Evolutionary conservation across 345 rosid species (phyloP).

Genomic region (Eucalyptus regnans): DNA sequence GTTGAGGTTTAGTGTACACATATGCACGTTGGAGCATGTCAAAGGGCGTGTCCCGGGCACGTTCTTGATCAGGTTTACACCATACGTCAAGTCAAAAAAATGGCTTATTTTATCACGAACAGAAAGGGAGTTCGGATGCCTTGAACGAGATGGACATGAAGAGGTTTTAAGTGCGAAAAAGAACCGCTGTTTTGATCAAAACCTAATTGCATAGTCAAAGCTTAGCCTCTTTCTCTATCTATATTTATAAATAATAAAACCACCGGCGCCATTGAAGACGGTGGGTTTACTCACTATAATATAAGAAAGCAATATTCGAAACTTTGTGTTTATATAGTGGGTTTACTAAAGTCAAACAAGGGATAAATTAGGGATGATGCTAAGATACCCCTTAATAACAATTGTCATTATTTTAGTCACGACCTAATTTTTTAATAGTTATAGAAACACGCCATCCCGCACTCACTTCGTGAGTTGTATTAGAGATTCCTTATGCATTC

Average conservation of each 20-base stretch:
- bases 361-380: neutral
- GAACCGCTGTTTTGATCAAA: neutral
- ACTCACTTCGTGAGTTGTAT: neutral
- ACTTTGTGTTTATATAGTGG: neutral
- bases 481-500: neutral
- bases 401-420: neutral
- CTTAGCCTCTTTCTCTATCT: neutral
- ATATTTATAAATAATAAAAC: neutral
- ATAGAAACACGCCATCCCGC: neutral
- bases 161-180: neutral
- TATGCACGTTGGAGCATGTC: neutral
- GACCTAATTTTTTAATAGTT: neutral
- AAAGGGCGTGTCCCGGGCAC: neutral
- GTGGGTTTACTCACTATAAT: neutral
- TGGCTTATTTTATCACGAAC: neutral
- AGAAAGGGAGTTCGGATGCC: neutral
- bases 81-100: neutral
- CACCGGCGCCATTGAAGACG: neutral
- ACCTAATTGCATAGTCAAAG: neutral
- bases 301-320: neutral
- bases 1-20: neutral
- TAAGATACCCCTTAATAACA: neutral
- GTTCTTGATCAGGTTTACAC: neutral
- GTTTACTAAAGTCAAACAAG: neutral
- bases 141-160: neutral